A percentile compares a stretch with the other conserved stretches of the same genome.
phyloP scores from a whole-genome alignment of 805 yeast genomes.

The Starmerella apis region DNA sequence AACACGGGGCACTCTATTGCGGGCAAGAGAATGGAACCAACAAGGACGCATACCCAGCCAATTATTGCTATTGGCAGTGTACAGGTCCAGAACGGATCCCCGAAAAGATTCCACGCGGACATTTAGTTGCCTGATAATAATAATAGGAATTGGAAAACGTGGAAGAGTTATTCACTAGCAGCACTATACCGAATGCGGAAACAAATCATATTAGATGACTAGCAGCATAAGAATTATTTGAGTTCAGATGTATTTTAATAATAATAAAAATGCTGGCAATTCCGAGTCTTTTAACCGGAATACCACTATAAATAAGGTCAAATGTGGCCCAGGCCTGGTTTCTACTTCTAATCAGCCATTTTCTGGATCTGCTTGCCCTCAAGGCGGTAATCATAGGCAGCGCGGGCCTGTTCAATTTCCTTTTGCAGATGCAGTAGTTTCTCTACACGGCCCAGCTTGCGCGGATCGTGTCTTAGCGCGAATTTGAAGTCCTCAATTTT shows the following conservation, averaged over 20 bases:
- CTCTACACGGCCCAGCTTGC: slow-evolving; percentile 58
- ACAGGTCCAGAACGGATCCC: slow-evolving; percentile 79
- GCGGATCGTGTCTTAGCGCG: slow-evolving; percentile 54
- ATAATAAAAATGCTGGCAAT: not conserved
- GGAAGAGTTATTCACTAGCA: not conserved
- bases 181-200: not conserved
- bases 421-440: slow-evolving; percentile 52
- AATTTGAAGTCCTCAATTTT: slow-evolving; percentile 65
- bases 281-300: too few species aligned
- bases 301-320: not conserved
- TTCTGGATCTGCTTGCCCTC: slow-evolving; percentile 39
- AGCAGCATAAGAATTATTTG: not conserved
- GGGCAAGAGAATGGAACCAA: slow-evolving; percentile 64
- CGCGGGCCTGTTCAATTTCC: slow-evolving; percentile 55
- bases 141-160: not conserved
- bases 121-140: not conserved
- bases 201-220: not conserved
- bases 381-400: slow-evolving; percentile 46
- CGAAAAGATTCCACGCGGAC: slow-evolving; percentile 36
- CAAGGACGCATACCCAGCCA: slow-evolving; percentile 79
- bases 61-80: slow-evolving; percentile 59
- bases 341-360: slow-evolving; percentile 21
- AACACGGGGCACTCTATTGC: slow-evolving; percentile 31
- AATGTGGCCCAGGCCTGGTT: slow-evolving; percentile 21
- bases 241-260: not conserved